Conservation (phyloP, 148 eudicot genomes). For the Fagopyrum esculentum region DNA sequence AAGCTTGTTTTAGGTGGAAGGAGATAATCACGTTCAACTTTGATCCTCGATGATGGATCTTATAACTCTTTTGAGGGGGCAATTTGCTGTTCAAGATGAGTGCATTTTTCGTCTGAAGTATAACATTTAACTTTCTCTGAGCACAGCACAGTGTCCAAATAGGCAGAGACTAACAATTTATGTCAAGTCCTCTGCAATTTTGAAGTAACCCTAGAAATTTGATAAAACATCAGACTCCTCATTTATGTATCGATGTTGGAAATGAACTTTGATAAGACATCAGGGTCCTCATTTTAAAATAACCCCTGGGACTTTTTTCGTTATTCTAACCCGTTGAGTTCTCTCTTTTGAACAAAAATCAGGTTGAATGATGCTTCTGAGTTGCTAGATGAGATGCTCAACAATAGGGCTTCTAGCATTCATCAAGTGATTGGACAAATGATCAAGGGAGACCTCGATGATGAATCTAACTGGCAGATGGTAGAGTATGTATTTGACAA, state of each 20-base stretch:
- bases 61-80: no score
- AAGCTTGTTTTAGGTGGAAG: not conserved
- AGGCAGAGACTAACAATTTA: no score
- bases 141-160: no score
- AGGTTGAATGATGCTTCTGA: constrained; percentile 64
- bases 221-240: no score
- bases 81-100: no score
- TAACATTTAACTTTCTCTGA: not conserved
- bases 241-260: not conserved
- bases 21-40: not conserved
- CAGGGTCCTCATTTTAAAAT: not conserved
- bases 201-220: no score
- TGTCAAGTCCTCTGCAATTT: no score
- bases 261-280: not conserved
- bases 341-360: constrained; percentile 8
- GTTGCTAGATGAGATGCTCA: constrained; percentile 81
- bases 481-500: constrained; percentile 92
- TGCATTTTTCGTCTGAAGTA: not conserved
- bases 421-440: constrained; percentile 87
- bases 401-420: constrained; percentile 64
- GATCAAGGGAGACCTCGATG: constrained; percentile 91
- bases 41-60: not conserved
- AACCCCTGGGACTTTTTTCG: not conserved
- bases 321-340: not conserved
- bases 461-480: constrained; percentile 89